Percentiles rank a stretch among this genome's conserved stretches.
Evolutionary conservation across 2,329 filamentous ascomycete species (phyloP).

Genomic region (Fusarium ramigenum): DNA sequence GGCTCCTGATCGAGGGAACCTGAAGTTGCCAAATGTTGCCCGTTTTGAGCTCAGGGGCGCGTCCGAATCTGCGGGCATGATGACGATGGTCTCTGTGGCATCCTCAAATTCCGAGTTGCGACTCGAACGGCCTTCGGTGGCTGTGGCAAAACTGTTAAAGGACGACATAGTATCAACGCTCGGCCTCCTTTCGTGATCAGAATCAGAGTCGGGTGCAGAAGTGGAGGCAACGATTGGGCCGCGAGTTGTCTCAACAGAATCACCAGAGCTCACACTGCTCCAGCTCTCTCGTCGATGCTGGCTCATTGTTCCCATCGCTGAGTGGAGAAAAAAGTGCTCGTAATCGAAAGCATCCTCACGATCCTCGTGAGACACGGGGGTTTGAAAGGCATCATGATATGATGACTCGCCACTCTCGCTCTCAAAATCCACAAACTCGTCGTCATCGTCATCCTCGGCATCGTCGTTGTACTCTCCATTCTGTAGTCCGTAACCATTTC

Average conservation of each 20-base stretch:
- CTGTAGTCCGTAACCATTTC: constrained; percentile 38
- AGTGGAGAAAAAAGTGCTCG: constrained; percentile 94
- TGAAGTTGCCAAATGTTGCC: constrained; percentile 41
- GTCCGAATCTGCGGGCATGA: constrained; percentile 33
- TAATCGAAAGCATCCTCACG: constrained; percentile 96
- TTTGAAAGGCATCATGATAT: constrained; percentile 68
- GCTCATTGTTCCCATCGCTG: constrained; percentile 83
- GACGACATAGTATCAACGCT: constrained; percentile 63
- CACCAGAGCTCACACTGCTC: constrained; percentile 66
- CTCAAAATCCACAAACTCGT: constrained; percentile 52
- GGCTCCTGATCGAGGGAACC: constrained; percentile 33
- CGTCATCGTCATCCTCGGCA: constrained; percentile 43
- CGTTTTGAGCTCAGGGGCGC: constrained; percentile 36
- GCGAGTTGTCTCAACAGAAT: constrained; percentile 69
- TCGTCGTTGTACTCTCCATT: constrained; percentile 38
- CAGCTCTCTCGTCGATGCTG: constrained; percentile 53
- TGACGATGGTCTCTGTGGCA: constrained; percentile 31
- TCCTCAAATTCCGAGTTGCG: constrained; percentile 45
- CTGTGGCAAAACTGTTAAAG: constrained; percentile 65
- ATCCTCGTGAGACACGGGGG: constrained; percentile 84
- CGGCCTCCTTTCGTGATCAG: constrained; percentile 49
- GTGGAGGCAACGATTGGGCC: constrained; percentile 47
- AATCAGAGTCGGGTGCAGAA: constrained; percentile 8
- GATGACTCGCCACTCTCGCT: constrained; percentile 73
- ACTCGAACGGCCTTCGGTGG: constrained; percentile 59